These are phyloP conservation scores for Saprolegnia diclina DNA, from an alignment of 352 stramenopile species.

Conservation along the genomic window DNA sequence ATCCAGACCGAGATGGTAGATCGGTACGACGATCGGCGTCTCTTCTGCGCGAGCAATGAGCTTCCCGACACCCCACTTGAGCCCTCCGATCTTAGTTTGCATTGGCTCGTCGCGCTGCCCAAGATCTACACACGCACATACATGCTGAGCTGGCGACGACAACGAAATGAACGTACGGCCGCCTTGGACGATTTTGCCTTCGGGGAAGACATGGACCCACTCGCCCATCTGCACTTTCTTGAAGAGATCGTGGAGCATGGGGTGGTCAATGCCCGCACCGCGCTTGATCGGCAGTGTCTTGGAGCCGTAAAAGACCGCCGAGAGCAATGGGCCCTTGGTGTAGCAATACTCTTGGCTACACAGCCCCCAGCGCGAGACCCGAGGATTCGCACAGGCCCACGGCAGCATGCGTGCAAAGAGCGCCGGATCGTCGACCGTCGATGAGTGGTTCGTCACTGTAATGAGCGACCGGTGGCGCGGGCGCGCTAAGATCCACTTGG, in stretches of 20 bases:
- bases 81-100: slow-evolving; percentile 62
- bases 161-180: slow-evolving; percentile 34
- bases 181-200: slow-evolving; percentile 76
- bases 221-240: slow-evolving; percentile 68
- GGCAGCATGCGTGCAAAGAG: slow-evolving; percentile 71
- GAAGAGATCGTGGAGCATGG: slow-evolving; percentile 76
- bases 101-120: slow-evolving; percentile 55
- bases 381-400: slow-evolving; percentile 55
- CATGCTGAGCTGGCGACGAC: neutral
- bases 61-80: slow-evolving; percentile 86
- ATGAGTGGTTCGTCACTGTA: slow-evolving; percentile 81
- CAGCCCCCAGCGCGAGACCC: slow-evolving; percentile 60
- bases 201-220: slow-evolving; percentile 86
- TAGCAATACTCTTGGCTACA: slow-evolving; percentile 85
- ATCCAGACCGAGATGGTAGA: slow-evolving; percentile 87
- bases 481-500: slow-evolving; percentile 38
- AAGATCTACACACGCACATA: slow-evolving; percentile 36
- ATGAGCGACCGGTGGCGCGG: slow-evolving; percentile 53
- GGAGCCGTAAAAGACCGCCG: slow-evolving; percentile 55
- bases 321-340: slow-evolving; percentile 45
- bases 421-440: slow-evolving; percentile 71
- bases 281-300: slow-evolving; percentile 73
- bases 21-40: slow-evolving; percentile 68
- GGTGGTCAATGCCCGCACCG: slow-evolving; percentile 63
- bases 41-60: slow-evolving; percentile 69